Conservation (phyloP, 2,329 filamentous ascomycete species). For the Triangularia setosa region DNA sequence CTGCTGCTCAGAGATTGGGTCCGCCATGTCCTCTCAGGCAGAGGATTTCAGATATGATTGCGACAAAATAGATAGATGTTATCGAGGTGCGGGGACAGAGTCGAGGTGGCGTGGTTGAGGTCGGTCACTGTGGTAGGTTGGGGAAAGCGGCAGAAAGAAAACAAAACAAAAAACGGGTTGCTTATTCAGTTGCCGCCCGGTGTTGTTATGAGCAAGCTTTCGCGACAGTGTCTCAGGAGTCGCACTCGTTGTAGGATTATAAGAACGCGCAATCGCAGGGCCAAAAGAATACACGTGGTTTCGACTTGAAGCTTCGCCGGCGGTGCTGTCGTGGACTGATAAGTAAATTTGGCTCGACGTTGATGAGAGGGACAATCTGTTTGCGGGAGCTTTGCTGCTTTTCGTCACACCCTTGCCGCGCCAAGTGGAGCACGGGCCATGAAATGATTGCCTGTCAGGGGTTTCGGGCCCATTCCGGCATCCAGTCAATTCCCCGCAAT, state of each 20-base stretch:
- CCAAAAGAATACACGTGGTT: neutral
- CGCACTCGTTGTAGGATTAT: neutral
- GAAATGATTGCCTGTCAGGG: neutral
- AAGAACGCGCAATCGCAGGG: neutral
- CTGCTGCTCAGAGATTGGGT: conserved; percentile 36
- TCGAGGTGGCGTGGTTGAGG: neutral
- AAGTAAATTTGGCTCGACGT: neutral
- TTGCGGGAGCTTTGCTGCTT: neutral
- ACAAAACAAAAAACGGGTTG: conserved; percentile 14
- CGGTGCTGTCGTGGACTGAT: neutral
- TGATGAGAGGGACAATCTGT: neutral
- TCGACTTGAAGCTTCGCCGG: neutral
- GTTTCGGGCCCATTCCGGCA: neutral
- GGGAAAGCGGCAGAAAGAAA: conserved; percentile 22
- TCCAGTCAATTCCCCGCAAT: neutral
- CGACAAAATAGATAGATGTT: neutral
- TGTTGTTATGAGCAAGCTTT: neutral
- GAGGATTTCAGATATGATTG: conserved; percentile 14
- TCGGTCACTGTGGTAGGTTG: conserved; percentile 1
- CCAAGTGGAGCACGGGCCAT: conserved; percentile 4
- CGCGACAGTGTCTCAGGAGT: neutral
- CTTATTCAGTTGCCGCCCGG: neutral
- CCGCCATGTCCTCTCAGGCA: conserved; percentile 32
- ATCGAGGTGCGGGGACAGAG: neutral
- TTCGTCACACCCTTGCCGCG: neutral